Base-by-base conservation (phyloP, 257 asterid species). In the Knoxia roxburghii region DNA sequence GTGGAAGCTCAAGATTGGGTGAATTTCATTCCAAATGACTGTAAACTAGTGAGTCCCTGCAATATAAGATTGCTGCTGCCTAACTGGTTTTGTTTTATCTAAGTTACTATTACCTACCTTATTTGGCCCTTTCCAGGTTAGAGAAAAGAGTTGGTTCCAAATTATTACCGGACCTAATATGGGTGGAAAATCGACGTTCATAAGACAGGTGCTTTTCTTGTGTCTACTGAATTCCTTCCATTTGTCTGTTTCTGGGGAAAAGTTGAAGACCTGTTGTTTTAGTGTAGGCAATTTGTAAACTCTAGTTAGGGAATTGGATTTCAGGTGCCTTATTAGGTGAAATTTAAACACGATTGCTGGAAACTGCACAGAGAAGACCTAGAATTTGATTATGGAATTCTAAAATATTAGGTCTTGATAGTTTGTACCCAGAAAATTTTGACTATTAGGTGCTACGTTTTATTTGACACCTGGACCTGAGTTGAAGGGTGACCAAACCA, bases 1-100 rank as follows among this genome's bases (percentile, higher is more conserved):
- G 97, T 94, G 78, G 99, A 94, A 80, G 97, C 99, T 85, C 99
- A 94, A 76, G 99, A 94, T 73, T 94, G 97, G 99, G 99, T 94
- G 84, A 94, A 90, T 70, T 94, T 94, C 66, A 90, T 94, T 70
- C 96, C 97, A 2, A 94, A 94, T 74, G 97, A 94, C 75, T 94
- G 96, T 79, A 87, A 85, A 86, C 87, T 94, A 37, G 99, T 90
- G 80, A 82, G 95, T 80, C 72, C 61, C 39, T 79, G 54, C 60
- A 50, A 60, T 64, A 20, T 46, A 68, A 71, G 67, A 56, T 55
- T 76, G 61, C 46, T 67, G 29, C 64, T 65, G 29, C 49, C 70
- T 66, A 27, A 59, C 54, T 53, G 54, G 53, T 69, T 65, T 46
- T 54, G 62, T 75, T 49, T 68, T 21, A 14, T 37, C 52, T 49